A percentile compares a stretch with the other conserved stretches of the same genome.
phyloP scores from a whole-genome alignment of 1,284 basidiomycete genomes.

The Phylloboletellus chloephorus region DNA sequence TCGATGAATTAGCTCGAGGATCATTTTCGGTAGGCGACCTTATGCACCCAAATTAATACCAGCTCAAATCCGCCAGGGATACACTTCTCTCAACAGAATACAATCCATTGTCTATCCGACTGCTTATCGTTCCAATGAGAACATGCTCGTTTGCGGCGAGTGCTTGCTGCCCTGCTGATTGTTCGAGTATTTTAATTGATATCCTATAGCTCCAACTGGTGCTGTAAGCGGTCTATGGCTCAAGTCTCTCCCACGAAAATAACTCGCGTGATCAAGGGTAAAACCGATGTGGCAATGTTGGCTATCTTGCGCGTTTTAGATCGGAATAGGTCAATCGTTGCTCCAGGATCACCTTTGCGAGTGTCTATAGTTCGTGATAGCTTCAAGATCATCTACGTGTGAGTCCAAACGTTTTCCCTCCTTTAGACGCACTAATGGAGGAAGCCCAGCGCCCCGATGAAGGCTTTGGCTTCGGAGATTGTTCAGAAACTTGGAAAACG shows the following conservation, averaged over 20 bases:
- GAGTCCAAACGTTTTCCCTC: slow-evolving; percentile 22
- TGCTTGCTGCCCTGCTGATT: slow-evolving; percentile 13
- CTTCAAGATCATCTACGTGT: slow-evolving; percentile 99
- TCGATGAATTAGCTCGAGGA: slow-evolving; percentile 77
- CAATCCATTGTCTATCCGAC: slow-evolving; percentile 95
- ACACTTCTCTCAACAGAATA: slow-evolving; percentile 85
- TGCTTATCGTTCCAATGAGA: slow-evolving; percentile 93
- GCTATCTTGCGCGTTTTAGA: slow-evolving; percentile 85
- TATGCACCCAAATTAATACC: not conserved
- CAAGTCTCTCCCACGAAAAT: slow-evolving; percentile 7
- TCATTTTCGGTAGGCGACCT: slow-evolving; percentile 75
- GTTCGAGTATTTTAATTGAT: slow-evolving; percentile 4
- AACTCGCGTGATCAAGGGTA: slow-evolving; percentile 59
- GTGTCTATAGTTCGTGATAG: slow-evolving; percentile 62
- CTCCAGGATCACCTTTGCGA: slow-evolving; percentile 36
- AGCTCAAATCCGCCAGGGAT: slow-evolving; percentile 53
- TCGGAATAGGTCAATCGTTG: slow-evolving; percentile 51
- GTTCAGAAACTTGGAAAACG: slow-evolving; percentile 90
- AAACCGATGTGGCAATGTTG: slow-evolving; percentile 98
- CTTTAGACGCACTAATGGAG: slow-evolving; percentile 1
- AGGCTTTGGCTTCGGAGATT: slow-evolving; percentile 94
- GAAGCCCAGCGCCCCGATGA: slow-evolving; percentile 84
- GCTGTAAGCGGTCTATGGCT: slow-evolving; percentile 54
- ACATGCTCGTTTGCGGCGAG: slow-evolving; percentile 91
- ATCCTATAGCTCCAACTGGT: slow-evolving; percentile 79